Conservation (phyloP, 257 asterid species). For the Scutellaria galericulata region DNA sequence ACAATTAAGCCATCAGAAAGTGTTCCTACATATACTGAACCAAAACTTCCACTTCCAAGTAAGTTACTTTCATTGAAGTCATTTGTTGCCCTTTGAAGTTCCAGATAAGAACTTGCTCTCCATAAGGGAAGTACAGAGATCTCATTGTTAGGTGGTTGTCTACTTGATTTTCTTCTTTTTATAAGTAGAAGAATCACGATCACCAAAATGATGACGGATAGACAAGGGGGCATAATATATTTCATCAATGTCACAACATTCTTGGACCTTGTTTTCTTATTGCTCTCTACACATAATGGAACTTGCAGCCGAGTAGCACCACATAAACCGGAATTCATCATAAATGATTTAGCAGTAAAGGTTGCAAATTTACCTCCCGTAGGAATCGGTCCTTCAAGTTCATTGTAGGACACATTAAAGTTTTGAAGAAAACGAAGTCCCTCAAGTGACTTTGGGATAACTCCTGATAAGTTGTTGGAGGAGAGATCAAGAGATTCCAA, state of each 20-base stretch:
- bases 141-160: neutral
- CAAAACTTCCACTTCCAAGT: slow-evolving; percentile 59
- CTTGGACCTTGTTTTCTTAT: neutral
- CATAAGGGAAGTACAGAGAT: neutral
- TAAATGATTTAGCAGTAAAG: slow-evolving; percentile 39
- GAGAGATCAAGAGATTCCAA: slow-evolving; percentile 57
- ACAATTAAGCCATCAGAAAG: slow-evolving; percentile 40
- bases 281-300: slow-evolving; percentile 41
- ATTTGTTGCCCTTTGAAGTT: slow-evolving; percentile 50
- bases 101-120: slow-evolving; percentile 46
- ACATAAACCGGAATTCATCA: slow-evolving; percentile 44
- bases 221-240: slow-evolving; percentile 27
- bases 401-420: slow-evolving; percentile 48
- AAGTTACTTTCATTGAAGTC: slow-evolving; percentile 41
- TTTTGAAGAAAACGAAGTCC: slow-evolving; percentile 30
- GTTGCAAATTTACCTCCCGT: too few species aligned
- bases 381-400: slow-evolving; percentile 44
- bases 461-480: slow-evolving; percentile 44
- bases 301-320: slow-evolving; percentile 43
- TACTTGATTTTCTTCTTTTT: slow-evolving; percentile 7
- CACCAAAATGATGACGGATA: slow-evolving; percentile 21
- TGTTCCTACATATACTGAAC: slow-evolving; percentile 53
- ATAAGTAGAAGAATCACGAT: slow-evolving; percentile 32
- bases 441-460: slow-evolving; percentile 49
- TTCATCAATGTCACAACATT: neutral